Percentiles rank a stretch among this genome's conserved stretches.
Conservation (phyloP, 768 basidiomycete species). For the Naganishia kalamii region DNA sequence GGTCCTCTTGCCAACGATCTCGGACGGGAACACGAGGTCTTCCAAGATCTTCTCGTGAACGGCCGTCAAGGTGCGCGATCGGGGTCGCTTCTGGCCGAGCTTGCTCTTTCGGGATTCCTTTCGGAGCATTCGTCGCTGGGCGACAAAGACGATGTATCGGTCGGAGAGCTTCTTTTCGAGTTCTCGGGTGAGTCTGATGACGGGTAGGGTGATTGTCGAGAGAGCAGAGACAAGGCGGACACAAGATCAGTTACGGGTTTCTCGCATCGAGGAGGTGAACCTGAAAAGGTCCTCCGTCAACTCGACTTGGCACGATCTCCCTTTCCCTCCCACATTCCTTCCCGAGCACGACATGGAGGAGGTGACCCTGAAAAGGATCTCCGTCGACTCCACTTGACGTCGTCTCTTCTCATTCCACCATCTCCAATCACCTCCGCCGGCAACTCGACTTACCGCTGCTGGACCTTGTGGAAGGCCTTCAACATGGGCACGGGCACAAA, state of each 20-base stretch:
- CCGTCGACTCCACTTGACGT: constrained; percentile 39
- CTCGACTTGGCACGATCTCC: constrained; percentile 17
- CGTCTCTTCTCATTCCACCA: constrained; percentile 2
- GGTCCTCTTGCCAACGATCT: constrained; percentile 98
- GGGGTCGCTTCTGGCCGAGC: constrained; percentile 85
- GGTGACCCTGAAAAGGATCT: constrained; percentile 46
- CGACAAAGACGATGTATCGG: constrained; percentile 97
- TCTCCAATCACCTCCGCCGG: background rate
- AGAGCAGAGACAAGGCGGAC: background rate
- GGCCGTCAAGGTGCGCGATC: constrained; percentile 89
- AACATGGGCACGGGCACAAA: constrained; percentile 95
- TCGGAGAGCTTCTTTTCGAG: constrained; percentile 99
- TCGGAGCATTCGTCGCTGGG: constrained; percentile 95
- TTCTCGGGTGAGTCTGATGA: constrained; percentile 82
- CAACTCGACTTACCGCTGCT: constrained; percentile 66
- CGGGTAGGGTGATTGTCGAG: background rate
- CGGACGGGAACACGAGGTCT: constrained; percentile 97
- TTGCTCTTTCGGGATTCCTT: constrained; percentile 91
- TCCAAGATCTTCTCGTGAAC: constrained; percentile 98
- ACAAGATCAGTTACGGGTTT: constrained; percentile 17
- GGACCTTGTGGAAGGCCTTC: constrained; percentile 98
- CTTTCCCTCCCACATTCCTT: background rate
- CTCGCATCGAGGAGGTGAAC: constrained; percentile 15
- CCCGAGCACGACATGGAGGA: constrained; percentile 32
- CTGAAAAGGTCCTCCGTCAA: constrained; percentile 26